A percentile compares a stretch with the other conserved stretches of the same genome.
Conservation (phyloP, 2,329 filamentous ascomycete genomes). For the Orbilia oligospora region DNA sequence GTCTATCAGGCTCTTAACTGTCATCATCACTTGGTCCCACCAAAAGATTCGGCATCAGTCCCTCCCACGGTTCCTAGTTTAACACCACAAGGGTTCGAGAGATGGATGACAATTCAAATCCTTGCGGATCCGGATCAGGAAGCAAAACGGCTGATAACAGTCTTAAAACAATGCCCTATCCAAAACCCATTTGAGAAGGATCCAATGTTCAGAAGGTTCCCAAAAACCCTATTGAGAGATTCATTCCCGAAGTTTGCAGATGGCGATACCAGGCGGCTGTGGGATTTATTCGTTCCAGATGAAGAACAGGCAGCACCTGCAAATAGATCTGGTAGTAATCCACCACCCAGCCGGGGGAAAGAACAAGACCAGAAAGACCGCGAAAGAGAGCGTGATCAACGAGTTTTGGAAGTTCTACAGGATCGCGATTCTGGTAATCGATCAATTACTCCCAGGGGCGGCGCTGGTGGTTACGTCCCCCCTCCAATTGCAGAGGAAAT, state of each 20-base stretch:
- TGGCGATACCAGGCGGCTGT: constrained; percentile 51
- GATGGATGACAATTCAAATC: constrained; percentile 64
- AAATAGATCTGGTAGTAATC: constrained; percentile 21
- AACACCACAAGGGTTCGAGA: constrained; percentile 63
- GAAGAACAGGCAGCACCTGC: constrained; percentile 37
- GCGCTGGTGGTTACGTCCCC: constrained; percentile 35
- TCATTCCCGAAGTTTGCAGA: constrained; percentile 57
- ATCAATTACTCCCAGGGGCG: constrained; percentile 46
- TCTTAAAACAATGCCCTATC: constrained; percentile 62
- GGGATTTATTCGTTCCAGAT: constrained; percentile 59
- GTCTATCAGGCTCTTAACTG: constrained; percentile 64
- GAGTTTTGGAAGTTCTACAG: constrained; percentile 51
- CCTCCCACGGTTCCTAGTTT: constrained; percentile 63
- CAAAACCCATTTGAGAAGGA: constrained; percentile 61
- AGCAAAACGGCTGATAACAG: constrained; percentile 61
- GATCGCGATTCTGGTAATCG: constrained; percentile 44
- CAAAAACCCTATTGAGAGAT: constrained; percentile 53
- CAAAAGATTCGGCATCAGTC: constrained; percentile 52
- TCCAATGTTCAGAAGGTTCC: constrained; percentile 53
- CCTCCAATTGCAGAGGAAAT: constrained; percentile 38
- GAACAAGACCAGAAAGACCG: constrained; percentile 44
- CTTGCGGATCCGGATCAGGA: constrained; percentile 63
- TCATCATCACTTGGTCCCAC: constrained; percentile 63
- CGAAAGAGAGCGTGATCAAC: constrained; percentile 52
- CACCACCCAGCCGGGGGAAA: constrained; percentile 10